Conservation (phyloP, 805 yeast species). For the Candida germanica region DNA sequence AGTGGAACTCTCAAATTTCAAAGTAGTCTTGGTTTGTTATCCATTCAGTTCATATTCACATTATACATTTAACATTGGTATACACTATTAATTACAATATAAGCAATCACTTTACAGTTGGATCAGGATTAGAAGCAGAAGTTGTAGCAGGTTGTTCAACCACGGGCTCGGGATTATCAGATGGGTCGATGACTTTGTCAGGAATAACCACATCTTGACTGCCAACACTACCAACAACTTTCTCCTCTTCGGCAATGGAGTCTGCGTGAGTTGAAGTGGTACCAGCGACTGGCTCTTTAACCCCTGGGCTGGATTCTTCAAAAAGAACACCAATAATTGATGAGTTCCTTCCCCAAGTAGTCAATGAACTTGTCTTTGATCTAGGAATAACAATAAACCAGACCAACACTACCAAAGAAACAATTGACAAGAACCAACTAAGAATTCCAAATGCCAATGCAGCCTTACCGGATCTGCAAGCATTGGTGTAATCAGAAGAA, state of each 20-base stretch:
- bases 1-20: too few species aligned
- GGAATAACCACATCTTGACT: neutral
- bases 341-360: neutral
- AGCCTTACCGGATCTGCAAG: conserved; percentile 22
- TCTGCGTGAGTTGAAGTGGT: neutral
- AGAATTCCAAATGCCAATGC: conserved; percentile 19
- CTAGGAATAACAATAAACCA: conserved; percentile 18
- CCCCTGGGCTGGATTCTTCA: neutral
- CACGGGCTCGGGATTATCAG: too few species aligned
- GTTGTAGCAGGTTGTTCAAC: too few species aligned
- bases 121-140: neutral
- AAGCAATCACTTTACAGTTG: neutral
- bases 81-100: too few species aligned
- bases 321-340: conserved; percentile 2
- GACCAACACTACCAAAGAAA: conserved; percentile 16
- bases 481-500: conserved; percentile 1
- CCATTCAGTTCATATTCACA: neutral
- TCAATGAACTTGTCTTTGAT: conserved; percentile 1
- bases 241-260: conserved; percentile 1
- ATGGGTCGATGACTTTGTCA: too few species aligned
- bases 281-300: neutral
- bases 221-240: neutral
- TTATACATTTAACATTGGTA: neutral
- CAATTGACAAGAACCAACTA: conserved; percentile 19
- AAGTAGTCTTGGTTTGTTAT: too few species aligned